These are phyloP conservation scores for Lichtheimia ornata DNA, from an alignment of 371 early-diverging fungal species.

Conservation along the genomic window DNA sequence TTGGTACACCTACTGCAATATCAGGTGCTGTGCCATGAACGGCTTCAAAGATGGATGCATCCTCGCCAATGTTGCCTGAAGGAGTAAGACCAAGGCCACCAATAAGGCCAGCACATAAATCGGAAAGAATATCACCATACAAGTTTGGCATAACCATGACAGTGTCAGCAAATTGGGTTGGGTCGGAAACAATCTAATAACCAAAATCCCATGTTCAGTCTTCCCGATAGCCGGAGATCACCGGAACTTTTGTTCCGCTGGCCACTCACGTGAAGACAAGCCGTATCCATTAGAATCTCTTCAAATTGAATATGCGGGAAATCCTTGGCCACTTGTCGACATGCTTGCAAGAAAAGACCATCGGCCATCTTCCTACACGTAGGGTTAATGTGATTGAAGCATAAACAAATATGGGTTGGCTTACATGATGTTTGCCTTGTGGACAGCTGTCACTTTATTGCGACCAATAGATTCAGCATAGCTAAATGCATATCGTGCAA, in stretches of 20 bases:
- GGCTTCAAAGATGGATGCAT: constrained; percentile 96
- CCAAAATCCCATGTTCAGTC: no score
- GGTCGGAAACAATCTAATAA: constrained; percentile 90
- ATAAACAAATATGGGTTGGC: background rate
- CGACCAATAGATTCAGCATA: constrained; percentile 91
- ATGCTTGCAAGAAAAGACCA: constrained; percentile 94
- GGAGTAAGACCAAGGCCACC: constrained; percentile 98
- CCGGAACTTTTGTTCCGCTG: background rate
- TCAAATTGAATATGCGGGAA: constrained; percentile 93
- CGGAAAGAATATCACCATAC: constrained; percentile 98
- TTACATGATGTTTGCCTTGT: constrained; percentile 81
- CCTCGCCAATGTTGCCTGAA: constrained; percentile 96
- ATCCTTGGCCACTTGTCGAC: constrained; percentile 87
- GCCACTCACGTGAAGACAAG: constrained; percentile 75
- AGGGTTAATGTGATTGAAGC: background rate
- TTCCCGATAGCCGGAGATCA: background rate
- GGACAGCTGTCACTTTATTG: constrained; percentile 91
- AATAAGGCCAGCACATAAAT: constrained; percentile 97
- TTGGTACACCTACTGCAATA: constrained; percentile 74
- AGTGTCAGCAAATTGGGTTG: constrained; percentile 83
- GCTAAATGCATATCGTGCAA: constrained; percentile 94
- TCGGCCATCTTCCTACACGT: constrained; percentile 83
- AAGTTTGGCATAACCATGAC: constrained; percentile 99
- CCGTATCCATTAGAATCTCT: constrained; percentile 91
- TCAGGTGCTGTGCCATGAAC: constrained; percentile 99